Evolutionary conservation across 371 early-diverging fungal genomes (phyloP).

Genomic region (Haplosporangium sp.): DNA sequence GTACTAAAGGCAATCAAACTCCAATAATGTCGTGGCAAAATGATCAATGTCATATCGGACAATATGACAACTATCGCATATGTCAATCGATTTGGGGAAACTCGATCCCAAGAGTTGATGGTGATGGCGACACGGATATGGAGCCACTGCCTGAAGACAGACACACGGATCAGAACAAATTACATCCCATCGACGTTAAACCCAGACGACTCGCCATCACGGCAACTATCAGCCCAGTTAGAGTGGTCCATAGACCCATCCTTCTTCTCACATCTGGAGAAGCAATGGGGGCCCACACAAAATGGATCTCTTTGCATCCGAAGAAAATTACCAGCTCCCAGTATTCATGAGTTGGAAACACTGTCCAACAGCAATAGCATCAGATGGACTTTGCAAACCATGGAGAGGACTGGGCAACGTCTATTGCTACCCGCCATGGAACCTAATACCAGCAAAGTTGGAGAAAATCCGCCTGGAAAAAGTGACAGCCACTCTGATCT

Average conservation of each 20-base stretch:
- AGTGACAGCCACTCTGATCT: constrained; percentile 6
- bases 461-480: constrained; percentile 14
- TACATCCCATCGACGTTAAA: constrained; percentile 16
- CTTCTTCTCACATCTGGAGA: constrained; percentile 20
- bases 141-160: constrained; percentile 12
- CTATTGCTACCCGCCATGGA: constrained; percentile 25
- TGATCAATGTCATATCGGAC: constrained; percentile 11
- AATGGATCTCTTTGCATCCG: constrained; percentile 25
- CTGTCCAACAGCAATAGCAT: neutral
- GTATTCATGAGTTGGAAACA: constrained; percentile 13
- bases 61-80: constrained; percentile 33
- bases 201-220: constrained; percentile 17
- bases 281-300: constrained; percentile 15
- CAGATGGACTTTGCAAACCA: constrained; percentile 3
- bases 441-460: constrained; percentile 14
- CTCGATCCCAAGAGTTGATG: constrained; percentile 1
- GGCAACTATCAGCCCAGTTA: constrained; percentile 10
- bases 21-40: neutral
- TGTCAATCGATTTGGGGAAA: constrained; percentile 25
- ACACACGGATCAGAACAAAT: neutral
- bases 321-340: constrained; percentile 3
- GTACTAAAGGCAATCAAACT: neutral
- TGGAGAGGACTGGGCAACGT: constrained; percentile 18
- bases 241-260: constrained; percentile 12
- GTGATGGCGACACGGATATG: constrained; percentile 5